Percentiles rank a stretch among this genome's conserved stretches.
Evolutionary conservation across 345 rosid genomes (phyloP).

Genomic region (Linum usitatissimum): DNA sequence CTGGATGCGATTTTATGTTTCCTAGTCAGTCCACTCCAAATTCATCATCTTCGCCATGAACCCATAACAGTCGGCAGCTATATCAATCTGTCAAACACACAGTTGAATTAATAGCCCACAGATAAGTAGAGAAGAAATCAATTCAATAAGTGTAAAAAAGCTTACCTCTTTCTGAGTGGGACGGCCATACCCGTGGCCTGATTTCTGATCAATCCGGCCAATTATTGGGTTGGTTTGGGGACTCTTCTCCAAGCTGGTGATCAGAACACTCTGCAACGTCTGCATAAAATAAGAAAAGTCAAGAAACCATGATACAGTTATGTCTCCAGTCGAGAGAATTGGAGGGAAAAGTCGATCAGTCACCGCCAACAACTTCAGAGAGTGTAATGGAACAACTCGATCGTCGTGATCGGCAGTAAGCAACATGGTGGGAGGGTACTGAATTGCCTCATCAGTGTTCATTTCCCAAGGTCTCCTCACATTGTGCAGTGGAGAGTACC

Average conservation of each 20-base stretch:
- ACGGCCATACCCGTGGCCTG: constrained; percentile 90
- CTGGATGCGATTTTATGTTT: background rate
- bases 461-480: constrained; percentile 92
- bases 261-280: constrained; percentile 75
- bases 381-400: constrained; percentile 84
- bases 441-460: constrained; percentile 23
- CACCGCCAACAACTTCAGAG: constrained; percentile 79
- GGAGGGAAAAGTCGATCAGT: constrained; percentile 14
- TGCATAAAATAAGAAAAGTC: constrained; percentile 11
- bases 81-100: constrained; percentile 49
- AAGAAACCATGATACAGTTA: background rate
- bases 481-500: constrained; percentile 94
- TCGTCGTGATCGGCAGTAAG: constrained; percentile 97
- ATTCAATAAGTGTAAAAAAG: background rate
- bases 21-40: constrained; percentile 58
- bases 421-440: constrained; percentile 89
- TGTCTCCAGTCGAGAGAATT: background rate
- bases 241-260: constrained; percentile 61
- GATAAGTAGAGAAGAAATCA: background rate
- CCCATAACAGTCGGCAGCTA: constrained; percentile 67
- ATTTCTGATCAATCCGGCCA: constrained; percentile 79
- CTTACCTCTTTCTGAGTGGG: constrained; percentile 72
- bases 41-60: constrained; percentile 77
- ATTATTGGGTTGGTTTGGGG: constrained; percentile 81
- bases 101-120: background rate